These are phyloP conservation scores for Quercus agrifolia DNA, from an alignment of 306 rosid species.

Conservation along the genomic window DNA sequence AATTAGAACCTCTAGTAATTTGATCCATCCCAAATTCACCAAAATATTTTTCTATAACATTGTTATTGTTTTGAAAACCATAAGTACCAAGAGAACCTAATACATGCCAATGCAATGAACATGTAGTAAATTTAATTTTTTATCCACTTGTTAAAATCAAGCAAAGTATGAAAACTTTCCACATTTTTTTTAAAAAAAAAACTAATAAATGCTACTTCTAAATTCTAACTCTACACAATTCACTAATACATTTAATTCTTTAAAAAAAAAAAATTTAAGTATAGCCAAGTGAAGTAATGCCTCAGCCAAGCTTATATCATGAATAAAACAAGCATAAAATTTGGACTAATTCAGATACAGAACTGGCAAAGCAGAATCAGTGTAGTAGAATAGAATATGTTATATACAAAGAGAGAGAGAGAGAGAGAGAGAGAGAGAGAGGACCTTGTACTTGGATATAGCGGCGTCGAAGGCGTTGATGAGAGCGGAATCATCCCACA, in stretches of 20 bases:
- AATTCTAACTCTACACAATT: neutral
- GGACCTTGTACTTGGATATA: slow-evolving; percentile 68
- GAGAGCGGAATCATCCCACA: slow-evolving; percentile 90
- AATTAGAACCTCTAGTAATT: neutral
- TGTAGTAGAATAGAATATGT: too few relatives aligned
- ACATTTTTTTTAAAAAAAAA: too few relatives aligned
- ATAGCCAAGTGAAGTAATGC: too few relatives aligned
- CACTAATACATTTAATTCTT: too few relatives aligned
- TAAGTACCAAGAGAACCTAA: neutral
- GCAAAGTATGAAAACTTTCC: too few relatives aligned
- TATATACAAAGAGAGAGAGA: too few relatives aligned
- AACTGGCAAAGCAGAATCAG: neutral
- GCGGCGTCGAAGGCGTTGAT: slow-evolving; percentile 74
- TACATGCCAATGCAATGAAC: neutral
- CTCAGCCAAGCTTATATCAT: neutral
- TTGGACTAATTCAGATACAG: neutral
- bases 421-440: neutral
- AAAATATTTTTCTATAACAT: neutral
- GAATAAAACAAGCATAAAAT: neutral
- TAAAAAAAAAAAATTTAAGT: too few relatives aligned
- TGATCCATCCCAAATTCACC: neutral
- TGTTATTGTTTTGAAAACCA: neutral
- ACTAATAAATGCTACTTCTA: neutral
- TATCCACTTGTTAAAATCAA: neutral
- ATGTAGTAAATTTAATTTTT: neutral